Percentiles rank a stretch among this genome's conserved stretches.
phyloP scores from a whole-genome alignment of 75 land plant species.

The Pinus tabuliformis region DNA sequence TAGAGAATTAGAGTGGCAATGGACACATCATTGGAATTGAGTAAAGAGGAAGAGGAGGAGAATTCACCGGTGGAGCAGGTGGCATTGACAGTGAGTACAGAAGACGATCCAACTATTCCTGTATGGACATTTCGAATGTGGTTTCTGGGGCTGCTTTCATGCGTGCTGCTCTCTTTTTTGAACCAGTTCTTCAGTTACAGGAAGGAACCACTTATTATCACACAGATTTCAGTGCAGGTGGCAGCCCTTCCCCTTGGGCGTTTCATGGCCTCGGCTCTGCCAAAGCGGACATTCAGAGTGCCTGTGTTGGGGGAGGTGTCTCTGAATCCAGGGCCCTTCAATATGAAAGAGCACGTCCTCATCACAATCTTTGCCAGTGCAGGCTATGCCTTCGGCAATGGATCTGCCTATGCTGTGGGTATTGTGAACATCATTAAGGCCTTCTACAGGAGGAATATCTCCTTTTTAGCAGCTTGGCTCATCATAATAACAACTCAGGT shows the following conservation, averaged over 20 bases:
- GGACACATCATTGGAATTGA: too few relatives aligned
- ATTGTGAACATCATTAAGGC: constrained; percentile 70
- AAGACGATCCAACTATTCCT: constrained; percentile 56
- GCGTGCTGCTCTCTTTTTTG: constrained; percentile 61
- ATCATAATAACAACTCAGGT: constrained; percentile 68
- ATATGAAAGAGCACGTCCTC: constrained; percentile 82
- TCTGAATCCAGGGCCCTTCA: constrained; percentile 56
- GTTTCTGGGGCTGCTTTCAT: constrained; percentile 61
- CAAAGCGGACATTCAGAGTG: neutral
- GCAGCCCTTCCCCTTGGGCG: constrained; percentile 61
- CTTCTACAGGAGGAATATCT: constrained; percentile 48
- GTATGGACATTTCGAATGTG: constrained; percentile 88
- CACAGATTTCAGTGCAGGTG: constrained; percentile 59
- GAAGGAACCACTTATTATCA: constrained; percentile 58
- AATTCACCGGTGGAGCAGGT: constrained; percentile 65
- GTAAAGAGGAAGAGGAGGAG: constrained; percentile 9
- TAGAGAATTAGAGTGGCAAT: too few relatives aligned
- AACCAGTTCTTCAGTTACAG: constrained; percentile 80
- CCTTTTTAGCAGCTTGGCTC: constrained; percentile 44
- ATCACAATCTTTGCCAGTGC: constrained; percentile 83
- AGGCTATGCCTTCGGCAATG: constrained; percentile 57
- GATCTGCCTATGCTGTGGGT: constrained; percentile 55
- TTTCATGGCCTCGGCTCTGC: constrained; percentile 46
- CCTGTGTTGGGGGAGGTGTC: neutral
- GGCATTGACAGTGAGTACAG: constrained; percentile 47